A percentile compares a stretch with the other conserved stretches of the same genome.
Evolutionary conservation across 2,329 filamentous ascomycete genomes (phyloP).

Genomic region (Bertia moriformis): DNA sequence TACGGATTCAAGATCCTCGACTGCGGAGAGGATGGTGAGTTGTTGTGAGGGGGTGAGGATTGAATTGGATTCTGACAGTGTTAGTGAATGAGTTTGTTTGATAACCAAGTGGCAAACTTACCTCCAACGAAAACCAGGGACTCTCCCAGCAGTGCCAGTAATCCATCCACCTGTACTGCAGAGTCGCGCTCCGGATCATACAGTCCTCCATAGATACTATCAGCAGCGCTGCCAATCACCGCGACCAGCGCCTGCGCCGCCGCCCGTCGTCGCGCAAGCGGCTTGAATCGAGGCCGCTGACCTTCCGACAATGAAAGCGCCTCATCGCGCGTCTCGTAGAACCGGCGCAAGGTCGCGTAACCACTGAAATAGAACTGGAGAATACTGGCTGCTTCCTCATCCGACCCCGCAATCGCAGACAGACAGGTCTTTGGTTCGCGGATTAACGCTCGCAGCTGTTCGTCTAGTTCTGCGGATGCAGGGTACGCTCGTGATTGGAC

Average conservation of each 20-base stretch:
- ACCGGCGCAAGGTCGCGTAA: slow-evolving; percentile 47
- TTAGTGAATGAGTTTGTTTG: no score
- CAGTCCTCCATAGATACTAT: slow-evolving; percentile 47
- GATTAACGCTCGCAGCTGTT: slow-evolving; percentile 34
- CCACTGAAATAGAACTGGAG: slow-evolving; percentile 46
- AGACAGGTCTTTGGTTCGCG: slow-evolving; percentile 36
- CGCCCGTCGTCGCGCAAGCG: slow-evolving; percentile 34
- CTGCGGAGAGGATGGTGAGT: slow-evolving; percentile 35
- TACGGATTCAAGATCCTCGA: slow-evolving; percentile 44
- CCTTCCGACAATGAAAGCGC: slow-evolving; percentile 20
- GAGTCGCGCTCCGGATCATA: slow-evolving; percentile 45
- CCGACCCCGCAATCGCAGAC: slow-evolving; percentile 31
- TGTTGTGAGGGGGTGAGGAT: slow-evolving; percentile 32
- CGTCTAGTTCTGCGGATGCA: slow-evolving; percentile 32
- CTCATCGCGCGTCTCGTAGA: slow-evolving; percentile 48
- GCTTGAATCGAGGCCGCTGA: slow-evolving; percentile 24
- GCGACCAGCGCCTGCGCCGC: slow-evolving; percentile 41
- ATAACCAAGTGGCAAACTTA: neutral
- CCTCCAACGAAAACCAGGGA: slow-evolving; percentile 35
- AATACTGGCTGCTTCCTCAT: slow-evolving; percentile 41
- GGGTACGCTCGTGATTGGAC: slow-evolving; percentile 46
- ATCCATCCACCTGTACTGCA: slow-evolving; percentile 44
- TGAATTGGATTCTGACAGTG: slow-evolving; percentile 15
- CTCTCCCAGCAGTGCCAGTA: slow-evolving; percentile 46
- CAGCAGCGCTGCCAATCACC: slow-evolving; percentile 41